phyloP scores from a whole-genome alignment of 1,284 basidiomycete species.

The Rhodotorula sp. region DNA sequence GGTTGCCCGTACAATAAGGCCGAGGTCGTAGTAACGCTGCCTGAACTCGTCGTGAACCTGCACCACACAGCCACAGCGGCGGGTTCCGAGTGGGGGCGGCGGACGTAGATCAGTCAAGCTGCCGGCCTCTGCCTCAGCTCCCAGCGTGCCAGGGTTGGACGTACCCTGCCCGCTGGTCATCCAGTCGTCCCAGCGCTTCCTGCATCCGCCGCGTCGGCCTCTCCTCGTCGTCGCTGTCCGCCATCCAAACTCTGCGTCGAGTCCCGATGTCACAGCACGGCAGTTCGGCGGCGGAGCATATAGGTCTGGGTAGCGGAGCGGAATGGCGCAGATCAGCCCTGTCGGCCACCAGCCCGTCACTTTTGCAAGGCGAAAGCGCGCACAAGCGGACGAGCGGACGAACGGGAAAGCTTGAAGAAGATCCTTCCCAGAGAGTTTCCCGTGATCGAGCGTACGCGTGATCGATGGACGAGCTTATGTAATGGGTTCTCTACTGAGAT shows the following conservation, averaged over 20 bases:
- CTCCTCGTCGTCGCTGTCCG: not conserved
- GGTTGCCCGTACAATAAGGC: not conserved
- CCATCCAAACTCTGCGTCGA: not conserved
- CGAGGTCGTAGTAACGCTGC: not conserved
- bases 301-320: no score
- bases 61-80: accelerated
- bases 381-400: not conserved
- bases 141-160: not conserved
- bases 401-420: not conserved
- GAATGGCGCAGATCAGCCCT: no score
- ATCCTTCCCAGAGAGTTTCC: no score
- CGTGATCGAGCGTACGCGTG: no score
- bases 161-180: slow-evolving; percentile 10
- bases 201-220: not conserved
- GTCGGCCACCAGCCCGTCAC: not conserved
- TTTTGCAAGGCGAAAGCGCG: not conserved
- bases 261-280: not conserved
- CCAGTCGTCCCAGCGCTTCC: not conserved
- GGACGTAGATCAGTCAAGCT: not conserved
- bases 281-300: no score
- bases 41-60: not conserved
- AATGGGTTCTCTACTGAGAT: no score
- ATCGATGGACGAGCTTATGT: no score
- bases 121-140: no score
- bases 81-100: not conserved